Base-by-base conservation (phyloP, 2,329 filamentous ascomycete genomes). In the Coniella lustricola region DNA sequence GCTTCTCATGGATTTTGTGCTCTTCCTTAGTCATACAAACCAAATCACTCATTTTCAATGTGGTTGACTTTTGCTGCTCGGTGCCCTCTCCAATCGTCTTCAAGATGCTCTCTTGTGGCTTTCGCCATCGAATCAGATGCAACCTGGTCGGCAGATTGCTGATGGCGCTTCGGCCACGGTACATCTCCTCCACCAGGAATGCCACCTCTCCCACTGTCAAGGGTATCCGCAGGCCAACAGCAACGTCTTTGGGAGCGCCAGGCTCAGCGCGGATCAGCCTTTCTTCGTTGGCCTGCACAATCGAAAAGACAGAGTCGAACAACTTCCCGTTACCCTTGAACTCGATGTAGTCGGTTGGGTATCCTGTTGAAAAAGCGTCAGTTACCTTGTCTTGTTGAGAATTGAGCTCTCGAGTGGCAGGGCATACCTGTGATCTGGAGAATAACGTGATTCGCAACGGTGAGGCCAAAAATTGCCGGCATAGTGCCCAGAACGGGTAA, bases 11-110 rank as follows among this genome's bases (percentile, higher is more conserved):
- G 50, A 78, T 75, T 14, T 75, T 69, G 3, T 86, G 87, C 66
- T 96, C 90, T 53, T 96, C 90, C 64, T 90, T 95, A 1, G 90
- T 96, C 87, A 96, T 88, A 58, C 86, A 87, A 0, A 95, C 90
- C 52, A 96, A 62, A 39, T 95, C 84, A 22, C 76, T 74, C 57
- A 91, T 67, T 29, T 73, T 66, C 4, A 97, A 57, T 3, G 74
- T 77, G n/a, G 87, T 83, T 39, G 76, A 81, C 60, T 87, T 94
- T 64, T 97, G 90, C 18, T 83, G 81, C n/a, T 82, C 75, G 35
- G 80, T 78, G 29, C 75, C 75, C 46, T 79, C 72, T 36, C 90
- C 84, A 13, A 88, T 71, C 13, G 65, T 68, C 40, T 76, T 68
- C 49, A 78, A 71, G 55, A 80, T 86, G 20, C 76, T 76, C 21